Base-by-base conservation (phyloP, 352 stramenopile genomes). In the Phytopythium oedochilum region DNA sequence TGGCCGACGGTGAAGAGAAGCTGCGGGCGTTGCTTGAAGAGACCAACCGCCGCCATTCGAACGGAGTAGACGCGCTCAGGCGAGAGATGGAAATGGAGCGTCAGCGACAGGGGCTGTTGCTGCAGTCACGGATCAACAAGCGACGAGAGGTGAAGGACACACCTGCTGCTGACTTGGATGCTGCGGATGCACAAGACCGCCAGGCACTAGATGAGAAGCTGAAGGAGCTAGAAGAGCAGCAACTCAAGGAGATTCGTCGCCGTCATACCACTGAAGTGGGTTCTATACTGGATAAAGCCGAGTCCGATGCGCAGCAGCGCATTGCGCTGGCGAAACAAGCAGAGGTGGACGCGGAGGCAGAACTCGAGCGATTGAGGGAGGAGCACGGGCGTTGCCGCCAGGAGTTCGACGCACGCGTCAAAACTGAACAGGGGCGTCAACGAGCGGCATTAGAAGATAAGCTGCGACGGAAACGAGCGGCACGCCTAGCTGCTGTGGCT, bases 351-450 rank as follows among this genome's bases (percentile, higher is more conserved):
- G 18, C 28, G 7, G 44, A 51, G 26, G 25, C 26, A 9, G 61
- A 77, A 32, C 55, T 80, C 8, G 55, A 25, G 9, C 55, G 65
- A 17, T 55, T 77, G 40, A 54, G 50, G 22, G 48, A 32, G 10
- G 68, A 75, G 44, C 62, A 73, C 20, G 39, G 54, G n/a, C 31
- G 34, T 23, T 50, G 68, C n/a, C 54, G 66, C 15, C 31, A 29
- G 20, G 59, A 70, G 23, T 60, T 77, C 7, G 61, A 43, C 0
- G 29, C 42, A 0, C 47, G 25, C 18, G 20, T 73, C 5, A 50
- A 64, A 11, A 42, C 53, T 10, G 61, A 77, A 22, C 73, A 73
- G 35, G 42, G 63, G 35, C 57, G 58, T 5, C 64, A 75, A 28
- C 48, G 64, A 25, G 51, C 59, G 32, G 56, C 56, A 17, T 45